Percentiles rank a stretch among this genome's conserved stretches.
These are phyloP conservation scores for Vicia villosa DNA, from an alignment of 306 rosid species.

Conservation along the genomic window DNA sequence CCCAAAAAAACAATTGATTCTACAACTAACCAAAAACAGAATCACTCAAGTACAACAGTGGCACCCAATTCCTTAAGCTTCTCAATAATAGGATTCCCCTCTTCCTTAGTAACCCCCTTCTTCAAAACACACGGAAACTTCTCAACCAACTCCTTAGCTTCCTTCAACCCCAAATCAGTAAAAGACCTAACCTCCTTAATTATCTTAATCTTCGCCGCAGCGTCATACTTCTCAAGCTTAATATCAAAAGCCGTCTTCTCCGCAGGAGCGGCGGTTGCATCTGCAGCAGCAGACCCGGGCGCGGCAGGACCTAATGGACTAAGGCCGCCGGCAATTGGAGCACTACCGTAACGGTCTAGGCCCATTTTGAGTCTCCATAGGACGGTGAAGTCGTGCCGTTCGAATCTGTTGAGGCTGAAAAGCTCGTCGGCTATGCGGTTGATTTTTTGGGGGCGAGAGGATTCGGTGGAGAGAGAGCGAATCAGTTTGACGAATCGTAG, in stretches of 20 bases:
- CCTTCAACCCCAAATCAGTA: slow-evolving; percentile 57
- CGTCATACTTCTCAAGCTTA: slow-evolving; percentile 54
- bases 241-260: slow-evolving; percentile 51
- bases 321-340: slow-evolving; percentile 33
- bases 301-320: slow-evolving; percentile 6
- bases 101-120: slow-evolving; percentile 53
- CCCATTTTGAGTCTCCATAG: slow-evolving; percentile 59
- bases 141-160: slow-evolving; percentile 59
- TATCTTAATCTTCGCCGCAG: slow-evolving; percentile 53
- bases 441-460: slow-evolving; percentile 20
- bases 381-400: slow-evolving; percentile 48
- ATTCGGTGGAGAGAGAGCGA: slow-evolving; percentile 35
- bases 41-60: slow-evolving; percentile 49
- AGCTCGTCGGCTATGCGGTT: slow-evolving; percentile 49
- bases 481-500: background rate
- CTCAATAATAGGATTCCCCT: slow-evolving; percentile 41
- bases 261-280: background rate
- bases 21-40: slow-evolving; percentile 14
- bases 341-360: slow-evolving; percentile 39
- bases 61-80: slow-evolving; percentile 56
- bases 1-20: slow-evolving; percentile 8
- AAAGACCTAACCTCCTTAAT: slow-evolving; percentile 56
- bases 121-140: slow-evolving; percentile 55
- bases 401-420: slow-evolving; percentile 41
- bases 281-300: background rate